Evolutionary conservation across 805 yeast species (phyloP).

Genomic region (Saccharomycopsis lassenensis): DNA sequence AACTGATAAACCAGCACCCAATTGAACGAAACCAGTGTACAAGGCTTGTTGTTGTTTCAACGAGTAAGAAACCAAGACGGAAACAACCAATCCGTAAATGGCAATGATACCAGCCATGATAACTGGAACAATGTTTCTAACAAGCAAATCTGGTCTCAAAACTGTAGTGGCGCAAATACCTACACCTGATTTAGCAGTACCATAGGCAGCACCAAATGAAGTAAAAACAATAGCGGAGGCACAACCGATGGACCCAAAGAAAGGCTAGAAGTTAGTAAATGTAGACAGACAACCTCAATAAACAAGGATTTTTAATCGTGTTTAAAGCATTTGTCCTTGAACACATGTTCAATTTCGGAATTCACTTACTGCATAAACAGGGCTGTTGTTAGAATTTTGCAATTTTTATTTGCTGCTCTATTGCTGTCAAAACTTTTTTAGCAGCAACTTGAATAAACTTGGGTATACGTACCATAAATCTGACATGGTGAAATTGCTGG

Average conservation of each 20-base stretch:
- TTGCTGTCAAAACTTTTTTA: no score
- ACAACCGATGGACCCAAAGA: constrained; percentile 99
- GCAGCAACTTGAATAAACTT: no score
- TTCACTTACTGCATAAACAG: no score
- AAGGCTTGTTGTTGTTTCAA: constrained; percentile 85
- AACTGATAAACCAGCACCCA: constrained; percentile 96
- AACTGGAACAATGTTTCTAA: constrained; percentile 91
- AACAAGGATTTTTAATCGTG: no score
- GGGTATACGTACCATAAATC: no score
- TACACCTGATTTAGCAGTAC: constrained; percentile 98
- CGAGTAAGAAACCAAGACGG: constrained; percentile 86
- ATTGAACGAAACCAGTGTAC: constrained; percentile 94
- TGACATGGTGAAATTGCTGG: no score
- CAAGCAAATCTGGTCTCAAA: constrained; percentile 90
- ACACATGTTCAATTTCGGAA: no score
- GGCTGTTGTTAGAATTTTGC: no score
- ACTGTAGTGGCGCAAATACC: constrained; percentile 99
- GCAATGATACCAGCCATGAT: constrained; percentile 99
- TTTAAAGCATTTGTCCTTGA: no score
- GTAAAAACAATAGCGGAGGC: constrained; percentile 98
- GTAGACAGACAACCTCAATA: no score
- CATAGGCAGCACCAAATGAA: constrained; percentile 97
- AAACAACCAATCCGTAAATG: constrained; percentile 93
- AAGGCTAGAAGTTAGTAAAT: constrained; percentile 48
- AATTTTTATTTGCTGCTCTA: no score